Base-by-base conservation (phyloP, 1,284 basidiomycete genomes). In the Ganoderma sinense region DNA sequence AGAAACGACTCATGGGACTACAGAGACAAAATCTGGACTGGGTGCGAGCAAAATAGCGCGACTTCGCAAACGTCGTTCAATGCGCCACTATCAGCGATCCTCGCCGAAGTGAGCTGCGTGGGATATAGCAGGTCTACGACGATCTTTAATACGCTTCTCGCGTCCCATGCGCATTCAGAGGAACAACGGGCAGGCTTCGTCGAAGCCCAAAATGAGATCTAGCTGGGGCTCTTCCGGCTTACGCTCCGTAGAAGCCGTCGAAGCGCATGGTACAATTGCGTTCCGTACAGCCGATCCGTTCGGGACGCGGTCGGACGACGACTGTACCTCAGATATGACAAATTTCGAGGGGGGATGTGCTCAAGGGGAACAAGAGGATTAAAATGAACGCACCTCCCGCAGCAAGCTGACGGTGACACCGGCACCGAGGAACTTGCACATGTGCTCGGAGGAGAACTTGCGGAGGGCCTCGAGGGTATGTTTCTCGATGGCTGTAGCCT, bases 341-440 rank as follows among this genome's bases (percentile, higher is more conserved):
- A 40, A 14, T 26, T 40, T n/a, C 59, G 13, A 16, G 11, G 20
- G 33, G 62, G 43, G 18, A 36, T 36, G 36, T 36, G 36, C 7
- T 36, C 36, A 29, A 33, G 18, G 18, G 45, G 4, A 6, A 10
- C 29, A 40, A 6, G n/a, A 58, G 55, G 26, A 45, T 36, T 26
- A 43, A 63, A 51, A 26, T 55, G 26, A 23, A 73, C 71, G 60
- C 61, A 85, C 85, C 81, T 87, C 85, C 66, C 79, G 81, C 72
- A 88, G 80, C 71, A 88, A 80, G 67, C 76, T 75, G 68, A 88
- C 79, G 41, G 88, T 86, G 61, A 89, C 82, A 75, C 87, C 87
- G 10, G 86, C 85, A 67, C 92, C 93, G 70, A 94, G 84, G 84
- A 94, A 94, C 84, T 94, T 94, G 86, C 92, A 92, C 36, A 93